A percentile compares a stretch with the other conserved stretches of the same genome.
Conservation (phyloP, 305 asterid genomes). For the Ilex paraguariensis region DNA sequence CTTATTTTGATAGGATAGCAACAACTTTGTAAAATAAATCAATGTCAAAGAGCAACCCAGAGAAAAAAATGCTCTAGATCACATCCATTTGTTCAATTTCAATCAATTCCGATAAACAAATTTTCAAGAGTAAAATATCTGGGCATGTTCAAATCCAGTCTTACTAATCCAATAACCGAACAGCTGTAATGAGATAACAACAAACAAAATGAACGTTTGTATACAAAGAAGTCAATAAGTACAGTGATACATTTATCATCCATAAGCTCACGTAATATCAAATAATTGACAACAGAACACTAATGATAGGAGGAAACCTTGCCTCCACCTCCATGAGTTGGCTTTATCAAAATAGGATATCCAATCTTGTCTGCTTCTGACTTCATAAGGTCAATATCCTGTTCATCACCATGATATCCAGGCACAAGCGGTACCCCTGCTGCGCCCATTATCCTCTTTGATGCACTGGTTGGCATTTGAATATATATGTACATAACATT, state of each 20-base stretch:
- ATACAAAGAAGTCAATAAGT: no score
- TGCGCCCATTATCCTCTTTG: slow-evolving; percentile 98
- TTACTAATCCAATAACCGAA: neutral
- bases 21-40: no score
- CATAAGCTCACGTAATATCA: slow-evolving; percentile 7
- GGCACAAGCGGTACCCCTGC: slow-evolving; percentile 99
- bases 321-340: slow-evolving; percentile 99
- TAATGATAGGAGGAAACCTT: slow-evolving; percentile 46
- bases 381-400: slow-evolving; percentile 86
- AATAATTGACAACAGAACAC: slow-evolving; percentile 8
- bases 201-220: no score
- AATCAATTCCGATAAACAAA: neutral
- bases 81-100: no score
- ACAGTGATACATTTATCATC: slow-evolving; percentile 7
- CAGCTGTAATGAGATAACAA: no score
- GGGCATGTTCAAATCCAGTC: neutral
- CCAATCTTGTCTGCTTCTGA: slow-evolving; percentile 93
- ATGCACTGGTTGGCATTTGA: slow-evolving; percentile 53
- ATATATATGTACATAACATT: neutral
- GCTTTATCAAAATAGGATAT: slow-evolving; percentile 91
- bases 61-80: no score
- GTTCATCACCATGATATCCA: slow-evolving; percentile 91
- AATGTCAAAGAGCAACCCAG: no score
- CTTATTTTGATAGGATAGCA: no score
- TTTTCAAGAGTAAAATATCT: neutral